A percentile compares a stretch with the other conserved stretches of the same genome.
Evolutionary conservation across 352 stramenopile species (phyloP).

Genomic region (Globisporangium paroecandrum): DNA sequence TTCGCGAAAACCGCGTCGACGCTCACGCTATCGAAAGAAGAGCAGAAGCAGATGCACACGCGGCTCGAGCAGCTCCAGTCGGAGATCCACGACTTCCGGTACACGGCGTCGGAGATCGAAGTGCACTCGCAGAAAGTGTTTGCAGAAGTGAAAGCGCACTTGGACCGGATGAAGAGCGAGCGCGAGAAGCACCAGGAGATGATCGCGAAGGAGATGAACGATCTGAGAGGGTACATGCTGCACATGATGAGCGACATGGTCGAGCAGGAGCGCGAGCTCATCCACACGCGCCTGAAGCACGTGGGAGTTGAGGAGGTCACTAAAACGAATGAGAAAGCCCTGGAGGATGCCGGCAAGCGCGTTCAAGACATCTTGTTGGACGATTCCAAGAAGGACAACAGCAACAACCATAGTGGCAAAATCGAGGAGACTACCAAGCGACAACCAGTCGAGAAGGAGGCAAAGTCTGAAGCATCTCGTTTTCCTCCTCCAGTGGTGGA

Average conservation of each 20-base stretch:
- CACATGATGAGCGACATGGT: slow-evolving; percentile 51
- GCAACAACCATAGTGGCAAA: neutral
- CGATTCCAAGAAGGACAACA: neutral
- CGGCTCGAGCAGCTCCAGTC: slow-evolving; percentile 48
- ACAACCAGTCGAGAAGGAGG: neutral
- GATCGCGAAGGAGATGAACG: slow-evolving; percentile 64
- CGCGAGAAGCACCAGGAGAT: slow-evolving; percentile 56
- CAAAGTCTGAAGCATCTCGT: neutral
- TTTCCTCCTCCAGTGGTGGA: neutral
- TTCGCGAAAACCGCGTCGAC: slow-evolving; percentile 27
- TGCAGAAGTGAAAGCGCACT: slow-evolving; percentile 39
- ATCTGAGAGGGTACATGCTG: slow-evolving; percentile 47
- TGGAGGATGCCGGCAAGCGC: neutral
- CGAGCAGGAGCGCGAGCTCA: slow-evolving; percentile 46
- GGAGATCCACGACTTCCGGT: slow-evolving; percentile 46
- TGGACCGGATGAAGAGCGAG: slow-evolving; percentile 44
- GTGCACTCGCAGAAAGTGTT: slow-evolving; percentile 51
- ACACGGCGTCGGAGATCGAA: slow-evolving; percentile 49
- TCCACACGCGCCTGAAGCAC: slow-evolving; percentile 35
- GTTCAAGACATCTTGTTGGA: neutral
- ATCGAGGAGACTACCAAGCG: neutral
- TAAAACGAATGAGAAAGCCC: slow-evolving; percentile 1
- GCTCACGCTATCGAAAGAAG: slow-evolving; percentile 27
- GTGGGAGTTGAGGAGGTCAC: slow-evolving; percentile 25
- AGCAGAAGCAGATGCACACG: slow-evolving; percentile 45